phyloP scores from a whole-genome alignment of 768 basidiomycete species.

The Leccinum fibrillosum region DNA sequence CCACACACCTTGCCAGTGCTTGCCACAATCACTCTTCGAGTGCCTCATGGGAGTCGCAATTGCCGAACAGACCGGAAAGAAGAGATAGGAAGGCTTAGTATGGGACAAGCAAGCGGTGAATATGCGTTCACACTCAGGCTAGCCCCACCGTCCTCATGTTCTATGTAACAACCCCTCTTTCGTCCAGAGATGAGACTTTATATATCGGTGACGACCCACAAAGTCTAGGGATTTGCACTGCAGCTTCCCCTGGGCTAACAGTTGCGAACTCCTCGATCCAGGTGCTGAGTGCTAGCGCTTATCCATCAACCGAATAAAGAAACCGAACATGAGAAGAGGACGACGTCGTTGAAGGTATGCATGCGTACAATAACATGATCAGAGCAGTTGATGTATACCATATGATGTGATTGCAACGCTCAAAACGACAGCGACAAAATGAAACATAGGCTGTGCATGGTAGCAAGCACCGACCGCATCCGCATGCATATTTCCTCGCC shows the following conservation, averaged over 20 bases:
- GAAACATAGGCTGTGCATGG: not conserved
- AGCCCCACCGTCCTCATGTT: not conserved
- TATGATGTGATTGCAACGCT: not conserved
- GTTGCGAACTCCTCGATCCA: not conserved
- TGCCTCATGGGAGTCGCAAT: not conserved
- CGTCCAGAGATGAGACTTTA: too few relatives aligned
- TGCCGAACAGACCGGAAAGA: not conserved
- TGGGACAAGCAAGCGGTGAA: not conserved
- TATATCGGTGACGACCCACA: not conserved
- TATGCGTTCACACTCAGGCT: too few relatives aligned
- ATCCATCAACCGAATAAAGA: not conserved
- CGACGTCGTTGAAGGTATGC: not conserved
- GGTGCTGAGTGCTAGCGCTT: not conserved
- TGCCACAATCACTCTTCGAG: not conserved
- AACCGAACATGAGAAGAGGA: not conserved
- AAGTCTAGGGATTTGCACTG: not conserved
- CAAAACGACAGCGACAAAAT: not conserved
- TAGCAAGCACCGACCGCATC: not conserved
- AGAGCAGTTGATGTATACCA: not conserved
- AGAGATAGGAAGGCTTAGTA: not conserved
- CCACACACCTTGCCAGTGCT: not conserved
- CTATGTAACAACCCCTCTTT: too few relatives aligned
- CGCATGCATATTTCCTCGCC: constrained; percentile 55
- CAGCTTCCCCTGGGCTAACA: too few relatives aligned
- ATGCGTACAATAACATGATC: constrained; percentile 3